Conservation (phyloP, 2,329 filamentous ascomycete genomes). For the Elsinoe batatas region DNA sequence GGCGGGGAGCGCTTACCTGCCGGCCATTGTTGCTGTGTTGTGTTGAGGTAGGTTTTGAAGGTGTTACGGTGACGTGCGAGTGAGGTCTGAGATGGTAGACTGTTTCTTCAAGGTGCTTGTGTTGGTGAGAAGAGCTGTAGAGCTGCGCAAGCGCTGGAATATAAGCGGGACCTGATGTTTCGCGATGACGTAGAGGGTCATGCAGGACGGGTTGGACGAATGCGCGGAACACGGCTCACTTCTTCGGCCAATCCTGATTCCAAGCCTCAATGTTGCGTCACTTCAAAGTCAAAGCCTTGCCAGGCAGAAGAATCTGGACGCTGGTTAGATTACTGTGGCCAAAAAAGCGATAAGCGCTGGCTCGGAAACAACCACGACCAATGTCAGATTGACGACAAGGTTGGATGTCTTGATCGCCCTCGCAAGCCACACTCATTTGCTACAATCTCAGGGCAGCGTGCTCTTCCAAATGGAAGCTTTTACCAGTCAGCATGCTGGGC, state of each 20-base stretch:
- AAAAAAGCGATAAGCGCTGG: neutral
- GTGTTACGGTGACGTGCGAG: neutral
- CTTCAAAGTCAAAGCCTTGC: neutral
- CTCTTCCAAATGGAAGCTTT: too few relatives aligned
- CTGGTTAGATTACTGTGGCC: neutral
- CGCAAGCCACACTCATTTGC: neutral
- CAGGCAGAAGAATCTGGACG: neutral
- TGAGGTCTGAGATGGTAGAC: too few relatives aligned
- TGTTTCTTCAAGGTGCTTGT: too few relatives aligned
- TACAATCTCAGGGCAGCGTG: neutral
- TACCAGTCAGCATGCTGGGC: too few relatives aligned
- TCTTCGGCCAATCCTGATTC: neutral
- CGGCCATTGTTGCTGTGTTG: neutral
- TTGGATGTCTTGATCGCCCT: neutral
- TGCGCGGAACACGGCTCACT: neutral
- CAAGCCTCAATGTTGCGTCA: constrained; percentile 4
- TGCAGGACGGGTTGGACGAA: neutral
- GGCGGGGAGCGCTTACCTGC: neutral
- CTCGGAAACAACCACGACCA: neutral
- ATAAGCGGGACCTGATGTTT: neutral
- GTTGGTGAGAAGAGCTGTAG: neutral
- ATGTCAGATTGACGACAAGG: constrained; percentile 5
- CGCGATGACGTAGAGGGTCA: neutral
- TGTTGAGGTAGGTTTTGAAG: neutral
- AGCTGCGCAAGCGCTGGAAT: neutral